Conservation (phyloP, 768 basidiomycete species). For the Rhodocollybia butyracea region DNA sequence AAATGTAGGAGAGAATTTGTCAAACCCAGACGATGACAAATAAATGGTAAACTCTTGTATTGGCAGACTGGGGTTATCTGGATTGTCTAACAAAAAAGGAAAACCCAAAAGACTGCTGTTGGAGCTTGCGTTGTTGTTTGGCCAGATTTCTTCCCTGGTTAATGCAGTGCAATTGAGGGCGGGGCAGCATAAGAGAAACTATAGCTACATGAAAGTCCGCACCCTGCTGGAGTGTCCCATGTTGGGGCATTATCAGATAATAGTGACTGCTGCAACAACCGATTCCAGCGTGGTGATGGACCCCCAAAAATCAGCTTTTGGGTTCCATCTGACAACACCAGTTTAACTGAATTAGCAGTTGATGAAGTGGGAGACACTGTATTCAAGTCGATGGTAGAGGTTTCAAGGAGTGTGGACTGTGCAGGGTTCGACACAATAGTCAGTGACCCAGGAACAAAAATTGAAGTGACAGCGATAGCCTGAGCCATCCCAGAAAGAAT, state of each 20-base stretch:
- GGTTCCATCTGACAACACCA: not conserved
- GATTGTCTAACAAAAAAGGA: not conserved
- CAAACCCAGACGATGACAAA: too few relatives aligned
- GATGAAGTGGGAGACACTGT: not conserved
- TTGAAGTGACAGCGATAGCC: not conserved
- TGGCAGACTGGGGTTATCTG: not conserved
- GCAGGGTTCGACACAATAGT: not conserved
- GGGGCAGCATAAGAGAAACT: not conserved
- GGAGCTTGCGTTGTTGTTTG: not conserved
- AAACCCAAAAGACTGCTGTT: not conserved
- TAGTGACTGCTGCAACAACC: not conserved
- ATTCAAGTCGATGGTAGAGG: not conserved
- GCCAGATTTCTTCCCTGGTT: not conserved
- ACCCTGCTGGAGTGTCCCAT: not conserved
- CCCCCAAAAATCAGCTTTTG: not conserved
- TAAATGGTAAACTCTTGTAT: not conserved
- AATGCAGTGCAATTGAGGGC: not conserved
- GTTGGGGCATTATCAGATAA: not conserved
- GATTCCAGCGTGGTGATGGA: not conserved
- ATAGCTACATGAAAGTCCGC: not conserved
- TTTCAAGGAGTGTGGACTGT: not conserved
- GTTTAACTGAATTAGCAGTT: not conserved
- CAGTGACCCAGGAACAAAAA: not conserved
- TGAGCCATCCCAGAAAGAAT: not conserved
- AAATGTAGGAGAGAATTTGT: not conserved